A percentile compares a stretch with the other conserved stretches of the same genome.
Evolutionary conservation across 1,284 basidiomycete genomes (phyloP).

Genomic region (Boletus smithii): DNA sequence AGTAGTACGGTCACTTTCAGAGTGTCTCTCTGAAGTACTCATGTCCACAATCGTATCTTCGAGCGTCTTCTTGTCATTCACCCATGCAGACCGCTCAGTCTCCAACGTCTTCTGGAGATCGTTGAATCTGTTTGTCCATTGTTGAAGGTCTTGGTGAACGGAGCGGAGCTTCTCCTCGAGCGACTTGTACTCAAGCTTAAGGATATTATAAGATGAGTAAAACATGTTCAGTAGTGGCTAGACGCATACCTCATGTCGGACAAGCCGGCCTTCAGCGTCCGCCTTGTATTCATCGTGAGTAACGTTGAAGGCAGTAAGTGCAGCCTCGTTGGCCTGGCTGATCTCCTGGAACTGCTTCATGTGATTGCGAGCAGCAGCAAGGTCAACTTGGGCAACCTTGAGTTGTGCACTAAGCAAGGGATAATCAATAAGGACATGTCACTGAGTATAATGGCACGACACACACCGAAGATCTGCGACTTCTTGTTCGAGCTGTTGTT

Average conservation of each 20-base stretch:
- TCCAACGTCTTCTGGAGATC: slow-evolving; percentile 66
- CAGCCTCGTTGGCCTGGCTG: slow-evolving; percentile 76
- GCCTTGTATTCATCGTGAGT: slow-evolving; percentile 79
- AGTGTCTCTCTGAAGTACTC: slow-evolving; percentile 62
- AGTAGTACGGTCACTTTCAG: slow-evolving; percentile 58
- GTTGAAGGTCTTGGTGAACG: slow-evolving; percentile 55
- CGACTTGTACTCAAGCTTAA: slow-evolving; percentile 63
- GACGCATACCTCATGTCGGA: slow-evolving; percentile 59
- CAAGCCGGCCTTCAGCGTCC: slow-evolving; percentile 62
- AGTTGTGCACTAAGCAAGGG: slow-evolving; percentile 55
- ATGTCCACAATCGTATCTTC: slow-evolving; percentile 77
- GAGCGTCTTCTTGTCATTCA: slow-evolving; percentile 73
- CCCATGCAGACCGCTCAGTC: slow-evolving; percentile 63
- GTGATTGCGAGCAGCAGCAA: slow-evolving; percentile 65
- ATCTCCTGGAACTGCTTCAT: slow-evolving; percentile 84
- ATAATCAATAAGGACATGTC: slow-evolving; percentile 2
- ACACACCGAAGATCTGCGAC: slow-evolving; percentile 78
- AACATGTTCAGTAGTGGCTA: slow-evolving; percentile 2
- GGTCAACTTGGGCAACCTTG: slow-evolving; percentile 73
- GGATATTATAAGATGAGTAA: slow-evolving; percentile 1
- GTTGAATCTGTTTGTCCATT: slow-evolving; percentile 48
- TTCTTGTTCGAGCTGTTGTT: slow-evolving; percentile 81
- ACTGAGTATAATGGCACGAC: background rate
- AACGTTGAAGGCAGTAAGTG: slow-evolving; percentile 63
- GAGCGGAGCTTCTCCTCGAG: slow-evolving; percentile 61